Percentiles rank a stretch among this genome's conserved stretches.
Evolutionary conservation across 768 basidiomycete genomes (phyloP).

Genomic region (Pleurotus sapidus): DNA sequence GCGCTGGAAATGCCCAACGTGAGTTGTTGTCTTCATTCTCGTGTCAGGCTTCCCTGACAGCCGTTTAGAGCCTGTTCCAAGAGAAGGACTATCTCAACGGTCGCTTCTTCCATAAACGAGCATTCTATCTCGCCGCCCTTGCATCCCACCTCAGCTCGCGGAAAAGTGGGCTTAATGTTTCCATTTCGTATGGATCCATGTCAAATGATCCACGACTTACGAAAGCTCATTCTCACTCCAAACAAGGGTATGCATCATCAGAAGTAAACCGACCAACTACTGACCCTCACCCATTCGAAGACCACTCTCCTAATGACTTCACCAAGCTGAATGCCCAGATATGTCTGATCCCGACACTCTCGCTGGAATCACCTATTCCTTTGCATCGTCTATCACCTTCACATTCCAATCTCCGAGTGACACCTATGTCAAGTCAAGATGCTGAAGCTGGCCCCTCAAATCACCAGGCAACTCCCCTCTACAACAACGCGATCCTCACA

Average conservation of each 20-base stretch:
- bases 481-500: slow-evolving; percentile 72
- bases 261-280: slow-evolving; percentile 11
- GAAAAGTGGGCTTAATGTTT: slow-evolving; percentile 47
- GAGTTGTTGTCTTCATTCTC: slow-evolving; percentile 21
- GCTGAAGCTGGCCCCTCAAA: slow-evolving; percentile 18
- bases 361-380: slow-evolving; percentile 59
- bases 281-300: slow-evolving; percentile 33
- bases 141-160: slow-evolving; percentile 55
- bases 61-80: slow-evolving; percentile 74
- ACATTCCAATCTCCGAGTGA: slow-evolving; percentile 53
- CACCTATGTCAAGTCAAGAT: slow-evolving; percentile 13
- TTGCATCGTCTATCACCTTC: slow-evolving; percentile 69
- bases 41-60: slow-evolving; percentile 12
- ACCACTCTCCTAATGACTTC: slow-evolving; percentile 52
- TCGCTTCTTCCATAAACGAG: slow-evolving; percentile 89
- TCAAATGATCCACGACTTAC: slow-evolving; percentile 64
- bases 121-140: slow-evolving; percentile 83
- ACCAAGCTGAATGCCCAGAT: slow-evolving; percentile 69
- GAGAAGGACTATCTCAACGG: slow-evolving; percentile 92
- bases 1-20: slow-evolving; percentile 88
- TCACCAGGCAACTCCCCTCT: slow-evolving; percentile 65
- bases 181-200: slow-evolving; percentile 58
- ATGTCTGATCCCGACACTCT: slow-evolving; percentile 69
- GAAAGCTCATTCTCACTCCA: slow-evolving; percentile 59
- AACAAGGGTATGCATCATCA: slow-evolving; percentile 40